A percentile compares a stretch with the other conserved stretches of the same genome.
phyloP scores from a whole-genome alignment of 2,329 filamentous ascomycete species.

The Septoria petroselini region DNA sequence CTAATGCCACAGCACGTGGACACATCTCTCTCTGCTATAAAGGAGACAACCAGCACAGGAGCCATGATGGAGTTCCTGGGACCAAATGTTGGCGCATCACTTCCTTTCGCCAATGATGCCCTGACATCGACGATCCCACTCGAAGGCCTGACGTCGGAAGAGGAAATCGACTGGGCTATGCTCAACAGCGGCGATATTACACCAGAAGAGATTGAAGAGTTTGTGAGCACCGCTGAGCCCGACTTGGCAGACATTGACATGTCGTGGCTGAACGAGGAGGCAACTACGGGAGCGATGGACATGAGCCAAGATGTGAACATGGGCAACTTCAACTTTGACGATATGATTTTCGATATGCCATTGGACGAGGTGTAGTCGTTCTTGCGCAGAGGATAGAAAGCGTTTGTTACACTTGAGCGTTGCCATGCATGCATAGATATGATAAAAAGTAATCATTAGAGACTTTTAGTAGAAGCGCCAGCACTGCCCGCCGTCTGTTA shows the following conservation, averaged over 20 bases:
- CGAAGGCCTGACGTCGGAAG: conserved; percentile 1
- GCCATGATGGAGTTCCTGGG: conserved; percentile 36
- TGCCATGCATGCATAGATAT: neutral
- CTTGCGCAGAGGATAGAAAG: too few species aligned
- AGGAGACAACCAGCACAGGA: conserved; percentile 25
- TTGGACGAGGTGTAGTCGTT: conserved; percentile 20
- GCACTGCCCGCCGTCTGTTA: too few species aligned
- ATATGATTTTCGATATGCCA: conserved; percentile 31
- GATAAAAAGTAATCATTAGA: too few species aligned
- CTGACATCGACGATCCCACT: conserved; percentile 23
- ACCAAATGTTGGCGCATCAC: conserved; percentile 21
- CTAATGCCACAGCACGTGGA: conserved; percentile 30
- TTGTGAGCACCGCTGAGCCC: conserved; percentile 23
- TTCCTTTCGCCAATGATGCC: conserved; percentile 30
- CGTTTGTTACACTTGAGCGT: neutral
- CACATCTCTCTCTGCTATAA: conserved; percentile 21
- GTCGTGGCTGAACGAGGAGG: conserved; percentile 13
- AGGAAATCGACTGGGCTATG: conserved; percentile 11
- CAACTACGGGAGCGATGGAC: neutral
- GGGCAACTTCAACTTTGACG: conserved; percentile 27
- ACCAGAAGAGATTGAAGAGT: conserved; percentile 24
- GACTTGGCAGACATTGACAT: conserved; percentile 6
- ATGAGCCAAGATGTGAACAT: conserved; percentile 22
- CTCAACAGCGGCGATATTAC: conserved; percentile 15
- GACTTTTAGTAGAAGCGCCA: too few species aligned